These are phyloP conservation scores for Mariannaea elegans DNA, from an alignment of 2,329 filamentous ascomycete genomes.

Conservation along the genomic window DNA sequence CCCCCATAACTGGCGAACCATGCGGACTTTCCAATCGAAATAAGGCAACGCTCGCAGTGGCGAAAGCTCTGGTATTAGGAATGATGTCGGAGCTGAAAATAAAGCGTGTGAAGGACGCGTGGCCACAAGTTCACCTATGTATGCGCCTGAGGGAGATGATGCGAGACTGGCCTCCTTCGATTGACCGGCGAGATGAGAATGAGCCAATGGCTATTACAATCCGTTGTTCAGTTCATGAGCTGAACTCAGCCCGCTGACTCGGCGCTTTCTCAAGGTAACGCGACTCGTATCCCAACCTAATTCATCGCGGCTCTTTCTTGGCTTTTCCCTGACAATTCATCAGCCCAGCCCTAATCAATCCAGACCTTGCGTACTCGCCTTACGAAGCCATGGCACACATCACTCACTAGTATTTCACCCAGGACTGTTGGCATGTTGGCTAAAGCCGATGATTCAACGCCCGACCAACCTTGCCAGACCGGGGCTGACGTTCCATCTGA, in stretches of 20 bases:
- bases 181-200: background rate
- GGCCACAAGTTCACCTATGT: background rate
- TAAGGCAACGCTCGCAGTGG: background rate
- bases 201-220: background rate
- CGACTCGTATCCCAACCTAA: background rate
- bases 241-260: background rate
- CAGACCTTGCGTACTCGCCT: background rate
- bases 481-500: background rate
- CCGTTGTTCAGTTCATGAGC: background rate
- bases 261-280: background rate
- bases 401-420: background rate
- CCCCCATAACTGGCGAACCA: too few species aligned
- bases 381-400: background rate
- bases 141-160: background rate
- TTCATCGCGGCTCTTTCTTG: background rate
- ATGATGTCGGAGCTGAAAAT: background rate
- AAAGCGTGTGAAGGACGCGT: conserved; percentile 6
- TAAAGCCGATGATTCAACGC: background rate
- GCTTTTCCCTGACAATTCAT: background rate
- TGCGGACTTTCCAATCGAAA: background rate
- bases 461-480: background rate
- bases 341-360: background rate
- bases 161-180: too few species aligned
- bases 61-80: background rate
- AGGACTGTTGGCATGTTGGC: background rate